These are phyloP conservation scores for Coemansia sp. DNA, from an alignment of 371 early-diverging fungal genomes.

Conservation along the genomic window DNA sequence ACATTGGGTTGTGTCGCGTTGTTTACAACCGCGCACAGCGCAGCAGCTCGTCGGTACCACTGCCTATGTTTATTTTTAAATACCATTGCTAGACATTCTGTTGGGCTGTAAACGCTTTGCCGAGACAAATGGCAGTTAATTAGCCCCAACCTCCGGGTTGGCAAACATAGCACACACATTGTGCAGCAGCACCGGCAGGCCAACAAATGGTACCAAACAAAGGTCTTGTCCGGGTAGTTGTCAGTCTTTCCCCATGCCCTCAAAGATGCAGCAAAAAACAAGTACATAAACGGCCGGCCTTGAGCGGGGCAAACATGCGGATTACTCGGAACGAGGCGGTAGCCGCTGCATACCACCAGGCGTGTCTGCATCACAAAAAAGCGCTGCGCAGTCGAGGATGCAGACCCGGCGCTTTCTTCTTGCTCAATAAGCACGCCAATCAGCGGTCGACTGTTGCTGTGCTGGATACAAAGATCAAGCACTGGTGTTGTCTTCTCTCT, in stretches of 20 bases:
- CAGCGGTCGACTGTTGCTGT: too few relatives aligned
- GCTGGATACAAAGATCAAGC: too few relatives aligned
- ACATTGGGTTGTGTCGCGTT: background rate
- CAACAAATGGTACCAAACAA: background rate
- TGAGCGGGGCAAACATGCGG: background rate
- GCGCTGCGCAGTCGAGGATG: background rate
- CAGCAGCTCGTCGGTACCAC: background rate
- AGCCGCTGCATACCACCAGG: constrained; percentile 6
- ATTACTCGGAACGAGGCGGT: background rate
- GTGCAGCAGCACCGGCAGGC: too few relatives aligned
- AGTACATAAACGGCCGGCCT: background rate
- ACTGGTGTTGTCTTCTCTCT: too few relatives aligned
- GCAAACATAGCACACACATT: too few relatives aligned
- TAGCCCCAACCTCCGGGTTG: too few relatives aligned
- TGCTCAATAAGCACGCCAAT: background rate
- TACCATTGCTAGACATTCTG: background rate
- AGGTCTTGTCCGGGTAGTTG: background rate
- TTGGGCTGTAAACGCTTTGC: background rate
- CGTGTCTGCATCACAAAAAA: background rate
- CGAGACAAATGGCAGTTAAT: too few relatives aligned
- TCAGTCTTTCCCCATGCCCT: background rate
- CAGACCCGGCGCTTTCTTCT: background rate
- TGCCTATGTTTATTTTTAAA: background rate
- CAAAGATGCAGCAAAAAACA: constrained; percentile 1
- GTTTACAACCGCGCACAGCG: background rate